Percentiles rank a stretch among this genome's conserved stretches.
Evolutionary conservation across 257 asterid genomes (phyloP).

Genomic region (Euphrasia confusa): DNA sequence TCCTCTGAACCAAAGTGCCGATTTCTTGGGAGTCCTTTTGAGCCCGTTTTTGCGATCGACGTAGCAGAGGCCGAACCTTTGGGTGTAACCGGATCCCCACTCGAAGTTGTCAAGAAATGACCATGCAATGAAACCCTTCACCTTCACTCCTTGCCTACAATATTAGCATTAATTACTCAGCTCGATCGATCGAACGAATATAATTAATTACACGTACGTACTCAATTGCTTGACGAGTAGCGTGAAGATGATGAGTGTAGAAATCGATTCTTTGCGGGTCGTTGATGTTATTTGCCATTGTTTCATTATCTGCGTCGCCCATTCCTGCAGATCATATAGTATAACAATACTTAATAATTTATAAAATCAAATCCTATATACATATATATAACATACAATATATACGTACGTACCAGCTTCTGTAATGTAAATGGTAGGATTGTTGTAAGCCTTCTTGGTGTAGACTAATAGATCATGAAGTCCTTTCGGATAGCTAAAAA

Average conservation of each 20-base stretch:
- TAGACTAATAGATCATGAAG: constrained; percentile 36
- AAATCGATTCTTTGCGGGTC: constrained; percentile 34
- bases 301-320: constrained; percentile 18
- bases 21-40: constrained; percentile 30
- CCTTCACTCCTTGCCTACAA: constrained; percentile 37
- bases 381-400: too few species aligned
- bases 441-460: constrained; percentile 37
- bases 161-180: too few species aligned
- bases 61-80: constrained; percentile 30
- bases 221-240: constrained; percentile 33
- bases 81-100: constrained; percentile 42
- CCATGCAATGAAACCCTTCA: constrained; percentile 53
- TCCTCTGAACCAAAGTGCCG: constrained; percentile 26
- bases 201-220: neutral
- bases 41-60: constrained; percentile 36
- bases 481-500: constrained; percentile 41
- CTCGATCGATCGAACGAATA: too few species aligned
- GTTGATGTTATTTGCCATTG: neutral
- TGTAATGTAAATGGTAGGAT: constrained; percentile 36
- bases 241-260: constrained; percentile 34
- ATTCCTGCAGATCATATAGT: constrained; percentile 17
- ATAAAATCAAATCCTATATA: neutral
- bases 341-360: neutral
- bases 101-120: constrained; percentile 40
- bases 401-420: constrained; percentile 32